These are phyloP conservation scores for Arthroderma sp. DNA, from an alignment of 2,329 filamentous ascomycete species.

Conservation along the genomic window DNA sequence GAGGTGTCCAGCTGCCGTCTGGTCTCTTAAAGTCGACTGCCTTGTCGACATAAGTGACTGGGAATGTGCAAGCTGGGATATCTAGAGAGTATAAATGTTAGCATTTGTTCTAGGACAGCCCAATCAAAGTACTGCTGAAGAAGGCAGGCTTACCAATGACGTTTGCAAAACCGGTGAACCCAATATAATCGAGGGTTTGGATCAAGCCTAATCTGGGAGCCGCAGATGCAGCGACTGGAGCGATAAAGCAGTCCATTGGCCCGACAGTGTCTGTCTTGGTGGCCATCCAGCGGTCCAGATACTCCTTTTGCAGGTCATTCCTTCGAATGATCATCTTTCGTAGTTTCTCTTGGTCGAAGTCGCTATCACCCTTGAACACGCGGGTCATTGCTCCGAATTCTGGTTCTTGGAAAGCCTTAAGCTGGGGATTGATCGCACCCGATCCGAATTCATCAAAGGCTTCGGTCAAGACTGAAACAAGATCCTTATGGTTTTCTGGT, in stretches of 20 bases:
- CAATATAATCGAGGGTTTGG: constrained; percentile 16
- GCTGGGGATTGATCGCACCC: constrained; percentile 20
- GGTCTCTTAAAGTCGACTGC: constrained; percentile 11
- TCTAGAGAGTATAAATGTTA: constrained; percentile 12
- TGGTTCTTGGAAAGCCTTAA: constrained; percentile 17
- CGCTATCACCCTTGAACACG: constrained; percentile 2
- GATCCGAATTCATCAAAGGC: constrained; percentile 23
- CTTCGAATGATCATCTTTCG: constrained; percentile 17
- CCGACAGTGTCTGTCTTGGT: constrained; percentile 9
- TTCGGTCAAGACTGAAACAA: constrained; percentile 15
- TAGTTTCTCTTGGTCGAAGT: constrained; percentile 15
- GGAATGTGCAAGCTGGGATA: constrained; percentile 15
- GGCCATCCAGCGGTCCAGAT: constrained; percentile 13
- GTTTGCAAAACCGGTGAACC: constrained; percentile 18
- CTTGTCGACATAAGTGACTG: constrained; percentile 12
- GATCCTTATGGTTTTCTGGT: constrained; percentile 21
- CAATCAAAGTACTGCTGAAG: neutral
- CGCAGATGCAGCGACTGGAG: constrained; percentile 9
- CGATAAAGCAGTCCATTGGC: constrained; percentile 12
- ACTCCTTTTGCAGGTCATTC: constrained; percentile 15
- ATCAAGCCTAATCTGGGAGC: constrained; percentile 14
- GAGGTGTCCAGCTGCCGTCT: constrained; percentile 18
- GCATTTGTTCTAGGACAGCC: no score
- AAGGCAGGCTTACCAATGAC: constrained; percentile 14
- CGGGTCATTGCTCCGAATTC: constrained; percentile 12